phyloP scores from a whole-genome alignment of 352 stramenopile species.

The Globisporangium ultimum region DNA sequence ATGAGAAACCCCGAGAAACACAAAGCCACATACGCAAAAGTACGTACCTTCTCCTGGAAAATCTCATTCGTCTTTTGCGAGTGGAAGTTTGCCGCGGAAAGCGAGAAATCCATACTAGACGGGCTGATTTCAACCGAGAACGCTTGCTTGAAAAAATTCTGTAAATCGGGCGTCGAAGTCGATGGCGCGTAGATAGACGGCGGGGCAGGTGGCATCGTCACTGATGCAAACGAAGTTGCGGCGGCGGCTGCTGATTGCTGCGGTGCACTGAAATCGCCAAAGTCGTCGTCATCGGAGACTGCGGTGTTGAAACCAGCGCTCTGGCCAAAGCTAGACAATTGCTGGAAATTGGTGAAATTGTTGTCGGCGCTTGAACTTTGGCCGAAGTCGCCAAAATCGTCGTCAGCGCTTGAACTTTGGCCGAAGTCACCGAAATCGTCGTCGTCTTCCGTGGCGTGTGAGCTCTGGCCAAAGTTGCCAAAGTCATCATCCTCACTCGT shows the following conservation, averaged over 20 bases:
- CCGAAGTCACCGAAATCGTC: constrained; percentile 39
- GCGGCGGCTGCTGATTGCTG: not conserved
- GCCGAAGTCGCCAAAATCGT: constrained; percentile 41
- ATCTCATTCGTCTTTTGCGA: constrained; percentile 6
- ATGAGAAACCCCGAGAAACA: not conserved
- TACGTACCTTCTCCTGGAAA: constrained; percentile 16
- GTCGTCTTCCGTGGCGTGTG: not conserved
- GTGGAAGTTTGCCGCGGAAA: not conserved
- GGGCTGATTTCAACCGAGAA: constrained; percentile 22
- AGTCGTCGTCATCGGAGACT: constrained; percentile 21
- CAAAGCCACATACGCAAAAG: not conserved
- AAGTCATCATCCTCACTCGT: constrained; percentile 29
- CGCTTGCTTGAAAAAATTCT: constrained; percentile 32
- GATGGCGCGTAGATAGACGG: constrained; percentile 2
- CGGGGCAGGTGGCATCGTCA: not conserved
- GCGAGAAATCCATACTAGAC: constrained; percentile 5
- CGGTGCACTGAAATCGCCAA: constrained; percentile 20
- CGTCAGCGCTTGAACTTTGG: constrained; percentile 6
- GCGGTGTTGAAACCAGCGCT: not conserved
- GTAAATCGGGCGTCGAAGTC: constrained; percentile 27
- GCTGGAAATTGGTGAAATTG: constrained; percentile 31
- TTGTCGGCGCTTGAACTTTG: constrained; percentile 13
- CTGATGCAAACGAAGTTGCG: constrained; percentile 1
- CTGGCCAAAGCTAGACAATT: constrained; percentile 2
- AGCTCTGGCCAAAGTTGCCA: constrained; percentile 28